Conservation (phyloP, 176 grass and related monocot genomes). For the Elaeis guineensis region DNA sequence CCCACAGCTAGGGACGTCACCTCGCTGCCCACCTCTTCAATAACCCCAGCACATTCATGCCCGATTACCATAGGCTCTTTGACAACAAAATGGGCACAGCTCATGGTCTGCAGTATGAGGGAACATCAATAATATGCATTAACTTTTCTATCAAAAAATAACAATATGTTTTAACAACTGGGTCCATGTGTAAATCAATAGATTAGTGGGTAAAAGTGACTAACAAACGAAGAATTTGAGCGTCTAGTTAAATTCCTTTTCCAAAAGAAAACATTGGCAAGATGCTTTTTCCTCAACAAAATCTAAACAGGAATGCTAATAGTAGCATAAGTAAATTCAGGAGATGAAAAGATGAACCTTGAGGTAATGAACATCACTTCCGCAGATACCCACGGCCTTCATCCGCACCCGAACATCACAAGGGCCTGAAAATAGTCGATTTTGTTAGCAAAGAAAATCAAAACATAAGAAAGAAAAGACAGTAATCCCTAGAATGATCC, state of each 20-base stretch:
- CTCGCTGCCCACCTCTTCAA: slow-evolving; percentile 68
- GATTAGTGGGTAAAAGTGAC: too few species aligned
- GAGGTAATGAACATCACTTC: slow-evolving; percentile 96
- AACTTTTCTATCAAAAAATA: neutral
- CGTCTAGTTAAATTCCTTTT: too few species aligned
- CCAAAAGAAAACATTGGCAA: too few species aligned
- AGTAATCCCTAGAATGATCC: neutral
- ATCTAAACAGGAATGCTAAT: too few species aligned
- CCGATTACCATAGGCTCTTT: slow-evolving; percentile 96
- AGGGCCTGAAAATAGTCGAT: slow-evolving; percentile 34
- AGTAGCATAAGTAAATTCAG: too few species aligned
- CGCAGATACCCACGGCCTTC: slow-evolving; percentile 95
- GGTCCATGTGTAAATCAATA: too few species aligned
- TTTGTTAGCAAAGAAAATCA: neutral
- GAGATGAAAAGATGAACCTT: slow-evolving; percentile 37
- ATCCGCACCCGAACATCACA: slow-evolving; percentile 73
- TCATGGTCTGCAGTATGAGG: slow-evolving; percentile 42
- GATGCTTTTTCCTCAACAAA: too few species aligned
- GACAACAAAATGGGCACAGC: slow-evolving; percentile 80
- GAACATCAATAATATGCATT: neutral
- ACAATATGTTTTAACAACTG: neutral
- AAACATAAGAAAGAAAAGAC: too few species aligned
- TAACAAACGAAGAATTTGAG: too few species aligned
- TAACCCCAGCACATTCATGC: slow-evolving; percentile 81
- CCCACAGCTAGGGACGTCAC: slow-evolving; percentile 42